These are phyloP conservation scores for Fusarium humuli DNA, from an alignment of 2,329 filamentous ascomycete species.

Conservation along the genomic window DNA sequence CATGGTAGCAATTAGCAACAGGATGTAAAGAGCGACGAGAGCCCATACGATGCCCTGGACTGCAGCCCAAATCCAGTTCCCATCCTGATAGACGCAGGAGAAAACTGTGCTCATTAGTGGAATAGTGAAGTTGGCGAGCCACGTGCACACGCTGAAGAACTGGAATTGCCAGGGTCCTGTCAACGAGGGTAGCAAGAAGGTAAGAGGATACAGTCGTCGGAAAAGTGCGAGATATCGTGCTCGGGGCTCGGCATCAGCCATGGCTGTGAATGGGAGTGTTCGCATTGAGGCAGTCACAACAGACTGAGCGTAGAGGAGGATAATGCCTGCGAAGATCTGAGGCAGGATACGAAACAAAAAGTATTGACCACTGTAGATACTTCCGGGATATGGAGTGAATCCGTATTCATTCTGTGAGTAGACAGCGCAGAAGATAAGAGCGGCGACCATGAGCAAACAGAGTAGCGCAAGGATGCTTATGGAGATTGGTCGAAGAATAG, in stretches of 20 bases:
- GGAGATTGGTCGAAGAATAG: slow-evolving; percentile 74
- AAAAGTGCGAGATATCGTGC: slow-evolving; percentile 75
- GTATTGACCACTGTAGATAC: slow-evolving; percentile 78
- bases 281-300: slow-evolving; percentile 80
- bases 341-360: slow-evolving; percentile 90
- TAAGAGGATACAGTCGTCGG: slow-evolving; percentile 73
- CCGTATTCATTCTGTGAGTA: slow-evolving; percentile 73
- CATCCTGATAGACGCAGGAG: slow-evolving; percentile 68
- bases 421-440: slow-evolving; percentile 77
- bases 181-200: slow-evolving; percentile 72
- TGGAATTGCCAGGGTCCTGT: slow-evolving; percentile 74
- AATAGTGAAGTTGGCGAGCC: slow-evolving; percentile 82
- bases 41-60: slow-evolving; percentile 84
- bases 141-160: slow-evolving; percentile 74
- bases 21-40: slow-evolving; percentile 77
- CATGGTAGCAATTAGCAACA: slow-evolving; percentile 68
- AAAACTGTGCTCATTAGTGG: slow-evolving; percentile 85
- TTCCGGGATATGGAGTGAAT: slow-evolving; percentile 73
- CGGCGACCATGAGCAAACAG: slow-evolving; percentile 77
- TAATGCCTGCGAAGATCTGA: slow-evolving; percentile 75
- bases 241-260: slow-evolving; percentile 73
- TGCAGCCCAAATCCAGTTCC: slow-evolving; percentile 81
- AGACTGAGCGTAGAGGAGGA: slow-evolving; percentile 82
- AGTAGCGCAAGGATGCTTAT: slow-evolving; percentile 70
- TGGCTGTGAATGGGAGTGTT: slow-evolving; percentile 80